A percentile compares a stretch with the other conserved stretches of the same genome.
Conservation (phyloP, 202 grass and related monocot species). For the Eragrostis tef region DNA sequence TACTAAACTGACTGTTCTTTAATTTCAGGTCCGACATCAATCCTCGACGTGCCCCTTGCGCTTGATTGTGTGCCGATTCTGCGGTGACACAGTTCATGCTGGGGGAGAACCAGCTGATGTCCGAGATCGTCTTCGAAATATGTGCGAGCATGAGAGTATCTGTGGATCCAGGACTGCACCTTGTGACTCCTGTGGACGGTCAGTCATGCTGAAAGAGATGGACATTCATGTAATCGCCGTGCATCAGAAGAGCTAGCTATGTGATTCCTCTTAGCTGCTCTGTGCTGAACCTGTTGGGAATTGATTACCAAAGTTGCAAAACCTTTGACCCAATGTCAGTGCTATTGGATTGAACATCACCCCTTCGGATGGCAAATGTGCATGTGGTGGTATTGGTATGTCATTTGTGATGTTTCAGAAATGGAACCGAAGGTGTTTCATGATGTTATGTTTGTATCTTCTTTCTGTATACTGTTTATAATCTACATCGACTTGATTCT, state of each 20-base stretch:
- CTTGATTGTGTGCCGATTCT: conserved; percentile 84
- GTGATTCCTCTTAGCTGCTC: background rate
- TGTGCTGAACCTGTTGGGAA: background rate
- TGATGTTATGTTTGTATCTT: too few species aligned
- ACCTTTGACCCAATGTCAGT: too few species aligned
- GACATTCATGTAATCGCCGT: conserved; percentile 85
- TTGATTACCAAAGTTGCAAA: background rate
- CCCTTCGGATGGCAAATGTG: too few species aligned
- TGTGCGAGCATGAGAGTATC: conserved; percentile 89
- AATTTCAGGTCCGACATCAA: conserved; percentile 78
- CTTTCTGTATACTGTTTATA: too few species aligned
- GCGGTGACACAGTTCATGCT: conserved; percentile 86
- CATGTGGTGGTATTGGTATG: too few species aligned
- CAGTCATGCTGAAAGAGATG: conserved; percentile 97
- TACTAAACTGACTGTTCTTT: conserved; percentile 34
- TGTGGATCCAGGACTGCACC: conserved; percentile 96
- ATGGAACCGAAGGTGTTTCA: too few species aligned
- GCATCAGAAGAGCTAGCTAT: conserved; percentile 81
- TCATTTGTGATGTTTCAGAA: too few species aligned
- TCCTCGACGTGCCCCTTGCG: conserved; percentile 66
- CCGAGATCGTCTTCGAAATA: conserved; percentile 71
- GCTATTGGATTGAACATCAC: too few species aligned
- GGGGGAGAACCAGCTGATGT: conserved; percentile 65
- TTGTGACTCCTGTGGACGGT: conserved; percentile 86
- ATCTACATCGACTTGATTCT: too few species aligned